Conservation (phyloP, 2,329 filamentous ascomycete genomes). For the Alternaria sp. region DNA sequence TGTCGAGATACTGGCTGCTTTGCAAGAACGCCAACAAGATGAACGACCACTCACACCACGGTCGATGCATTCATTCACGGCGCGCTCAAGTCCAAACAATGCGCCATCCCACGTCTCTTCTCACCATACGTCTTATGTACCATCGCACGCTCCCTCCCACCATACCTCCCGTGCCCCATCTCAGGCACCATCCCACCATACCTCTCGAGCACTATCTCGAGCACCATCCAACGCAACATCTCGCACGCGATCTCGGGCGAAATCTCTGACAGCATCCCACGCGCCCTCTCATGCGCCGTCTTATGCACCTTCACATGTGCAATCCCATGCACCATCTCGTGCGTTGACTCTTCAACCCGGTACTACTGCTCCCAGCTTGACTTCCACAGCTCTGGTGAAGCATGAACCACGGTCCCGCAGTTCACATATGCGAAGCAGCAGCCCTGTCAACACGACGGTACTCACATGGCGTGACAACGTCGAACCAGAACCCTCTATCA, state of each 20-base stretch:
- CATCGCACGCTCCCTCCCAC: constrained; percentile 6
- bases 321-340: constrained; percentile 8
- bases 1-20: constrained; percentile 41
- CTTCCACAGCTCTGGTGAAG: constrained; percentile 38
- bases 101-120: constrained; percentile 11
- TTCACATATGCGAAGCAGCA: constrained; percentile 22
- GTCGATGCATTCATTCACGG: constrained; percentile 25
- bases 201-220: not conserved
- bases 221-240: not conserved
- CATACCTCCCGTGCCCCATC: not conserved
- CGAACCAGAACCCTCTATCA: constrained; percentile 27
- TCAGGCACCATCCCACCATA: not conserved
- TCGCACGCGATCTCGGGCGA: not conserved
- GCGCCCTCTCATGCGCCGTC: not conserved
- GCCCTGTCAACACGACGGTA: constrained; percentile 39
- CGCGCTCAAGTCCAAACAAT: constrained; percentile 12
- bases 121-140: not conserved
- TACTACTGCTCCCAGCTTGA: constrained; percentile 19
- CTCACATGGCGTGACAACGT: constrained; percentile 28
- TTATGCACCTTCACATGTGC: not conserved
- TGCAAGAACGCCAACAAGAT: constrained; percentile 37
- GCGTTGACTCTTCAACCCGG: constrained; percentile 25
- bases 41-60: constrained; percentile 24
- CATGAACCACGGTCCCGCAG: constrained; percentile 19
- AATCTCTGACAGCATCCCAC: not conserved